Percentiles rank a stretch among this genome's conserved stretches.
phyloP scores from a whole-genome alignment of 495 filamentous ascomycete genomes.

The Lepidopterella palustris region DNA sequence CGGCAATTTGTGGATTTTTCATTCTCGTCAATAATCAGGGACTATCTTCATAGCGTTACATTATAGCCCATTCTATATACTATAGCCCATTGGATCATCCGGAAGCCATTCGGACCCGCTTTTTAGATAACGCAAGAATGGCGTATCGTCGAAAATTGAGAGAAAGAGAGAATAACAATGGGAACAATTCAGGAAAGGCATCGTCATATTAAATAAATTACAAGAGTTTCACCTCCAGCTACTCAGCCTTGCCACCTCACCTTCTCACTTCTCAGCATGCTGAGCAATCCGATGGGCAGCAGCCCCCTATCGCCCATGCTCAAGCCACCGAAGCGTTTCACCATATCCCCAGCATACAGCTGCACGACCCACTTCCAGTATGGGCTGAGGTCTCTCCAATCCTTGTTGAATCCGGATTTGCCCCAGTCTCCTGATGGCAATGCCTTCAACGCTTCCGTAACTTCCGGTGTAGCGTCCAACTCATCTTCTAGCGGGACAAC shows the following conservation, averaged over 20 bases:
- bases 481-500: slow-evolving; percentile 20
- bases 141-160: too few relatives aligned
- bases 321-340: slow-evolving; percentile 45
- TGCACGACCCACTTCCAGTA: slow-evolving; percentile 49
- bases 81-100: too few relatives aligned
- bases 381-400: slow-evolving; percentile 14
- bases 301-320: slow-evolving; percentile 50
- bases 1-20: too few relatives aligned
- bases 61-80: too few relatives aligned
- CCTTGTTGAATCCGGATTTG: slow-evolving; percentile 9
- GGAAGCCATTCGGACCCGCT: too few relatives aligned
- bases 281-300: slow-evolving; percentile 49
- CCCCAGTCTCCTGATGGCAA: not conserved
- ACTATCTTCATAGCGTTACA: too few relatives aligned
- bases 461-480: slow-evolving; percentile 14
- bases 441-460: not conserved
- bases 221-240: not conserved
- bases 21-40: too few relatives aligned
- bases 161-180: too few relatives aligned
- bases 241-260: slow-evolving; percentile 45
- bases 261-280: slow-evolving; percentile 48
- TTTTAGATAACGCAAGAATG: too few relatives aligned
- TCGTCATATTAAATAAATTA: too few relatives aligned
- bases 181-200: too few relatives aligned
- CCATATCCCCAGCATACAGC: slow-evolving; percentile 47